phyloP scores from a whole-genome alignment of 1,139 yeast species.

The Debaryomyces nepalensis region DNA sequence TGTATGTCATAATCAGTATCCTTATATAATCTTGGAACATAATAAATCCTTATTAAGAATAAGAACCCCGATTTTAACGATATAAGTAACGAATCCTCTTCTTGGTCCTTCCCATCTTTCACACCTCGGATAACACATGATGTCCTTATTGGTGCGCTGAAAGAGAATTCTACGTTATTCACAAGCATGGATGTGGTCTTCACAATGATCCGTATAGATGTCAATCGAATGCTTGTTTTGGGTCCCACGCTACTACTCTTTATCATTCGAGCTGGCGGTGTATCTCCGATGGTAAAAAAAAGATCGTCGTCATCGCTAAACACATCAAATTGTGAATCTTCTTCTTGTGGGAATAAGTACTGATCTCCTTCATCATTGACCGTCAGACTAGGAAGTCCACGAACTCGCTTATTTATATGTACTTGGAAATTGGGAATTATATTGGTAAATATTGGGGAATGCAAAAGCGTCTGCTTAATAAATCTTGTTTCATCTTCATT shows the following conservation, averaged over 20 bases:
- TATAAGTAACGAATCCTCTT: constrained; percentile 50
- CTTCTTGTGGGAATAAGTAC: constrained; percentile 38
- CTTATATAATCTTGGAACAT: constrained; percentile 35
- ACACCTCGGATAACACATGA: constrained; percentile 39
- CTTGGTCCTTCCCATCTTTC: constrained; percentile 19
- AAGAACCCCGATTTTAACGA: constrained; percentile 49
- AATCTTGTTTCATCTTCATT: constrained; percentile 16
- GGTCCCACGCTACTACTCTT: constrained; percentile 6
- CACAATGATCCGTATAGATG: constrained; percentile 33
- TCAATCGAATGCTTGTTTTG: constrained; percentile 14
- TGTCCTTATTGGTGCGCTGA: constrained; percentile 43
- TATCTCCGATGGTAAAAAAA: constrained; percentile 13
- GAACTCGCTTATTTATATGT: constrained; percentile 35
- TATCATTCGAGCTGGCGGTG: constrained; percentile 5
- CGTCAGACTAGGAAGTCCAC: constrained; percentile 38
- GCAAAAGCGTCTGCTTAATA: constrained; percentile 41
- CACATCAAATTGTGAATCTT: constrained; percentile 46
- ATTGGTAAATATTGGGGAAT: constrained; percentile 41
- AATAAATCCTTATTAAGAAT: constrained; percentile 40
- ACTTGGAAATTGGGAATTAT: constrained; percentile 42
- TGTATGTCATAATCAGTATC: constrained; percentile 31
- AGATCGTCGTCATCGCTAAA: constrained; percentile 41
- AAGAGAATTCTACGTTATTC: constrained; percentile 36
- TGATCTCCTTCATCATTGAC: constrained; percentile 48
- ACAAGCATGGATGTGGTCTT: constrained; percentile 41